Base-by-base conservation (phyloP, 768 basidiomycete species). In the Xerocomellus chrysenteron region DNA sequence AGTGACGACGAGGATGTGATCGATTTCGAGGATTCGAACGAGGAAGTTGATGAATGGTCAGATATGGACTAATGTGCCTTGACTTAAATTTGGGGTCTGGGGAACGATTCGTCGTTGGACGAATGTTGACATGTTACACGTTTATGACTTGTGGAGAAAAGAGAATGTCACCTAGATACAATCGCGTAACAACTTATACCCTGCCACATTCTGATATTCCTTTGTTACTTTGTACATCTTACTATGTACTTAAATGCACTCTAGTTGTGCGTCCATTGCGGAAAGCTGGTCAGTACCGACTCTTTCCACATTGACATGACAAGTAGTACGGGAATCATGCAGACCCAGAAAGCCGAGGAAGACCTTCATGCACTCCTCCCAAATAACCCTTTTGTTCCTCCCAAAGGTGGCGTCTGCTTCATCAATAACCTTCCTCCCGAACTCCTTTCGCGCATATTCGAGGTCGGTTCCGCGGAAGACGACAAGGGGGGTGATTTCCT, bases 361-460 rank as follows among this genome's bases (percentile, higher is more conserved):
- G 41, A 54, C 19, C 11, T 35, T 19, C 41, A 41, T 6, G 17
- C 76, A 35, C 66, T 67, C 11, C 73, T 80, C 35, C 58, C 63
- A 30, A 76, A 81, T 62, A 82, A 82, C 54, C 82, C 78, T 1
- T 82, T 74, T 54, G 65, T 76, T 28, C 79, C 82, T 12, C 81
- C 81, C 0, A 68, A 66, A 24, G 74, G 76, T 2, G 56, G 52
- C 28, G 35, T 54, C 48, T 84, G 82, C 58, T 80, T 76, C 1
- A 74, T 85, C 35, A 80, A 84, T 53, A 68, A 73, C 37, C 76
- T 85, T 16, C 83, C 84, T 2, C 77, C 78, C 17, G 84, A 86
- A 62, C 72, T 86, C 26, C 76, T 86, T 7, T 80, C 78, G 1
- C 75, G 79, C 56, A 80, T 86, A 54, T 86, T 85, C 60, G 67